Evolutionary conservation across 345 rosid species (phyloP), one percentile per base, ranked within the genome.

Genomic region (Populus simonii): DNA sequence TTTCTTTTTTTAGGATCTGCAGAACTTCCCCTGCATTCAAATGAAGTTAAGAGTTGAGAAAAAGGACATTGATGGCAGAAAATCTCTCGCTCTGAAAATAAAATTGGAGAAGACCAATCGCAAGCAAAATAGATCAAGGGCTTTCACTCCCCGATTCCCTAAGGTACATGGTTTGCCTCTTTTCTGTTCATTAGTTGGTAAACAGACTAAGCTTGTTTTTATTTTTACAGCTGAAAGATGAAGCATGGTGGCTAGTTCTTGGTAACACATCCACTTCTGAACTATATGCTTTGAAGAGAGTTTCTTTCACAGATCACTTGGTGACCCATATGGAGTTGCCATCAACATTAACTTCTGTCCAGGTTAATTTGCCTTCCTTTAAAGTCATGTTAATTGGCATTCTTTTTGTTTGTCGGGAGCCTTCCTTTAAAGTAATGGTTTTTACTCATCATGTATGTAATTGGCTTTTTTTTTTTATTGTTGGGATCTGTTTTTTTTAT

Each of bases 201-300:
- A 49, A 63, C 13, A 71, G 68, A 31, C 51, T 83, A 25, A 86
- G 70, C 55, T 68, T n/a, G 31, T 68, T 36, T 38, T 75, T 38
- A 7, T 55, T 72, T 65, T 84, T 68, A 71, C 90, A 95, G 98
- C 70, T 87, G 70, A 95, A 95, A 92, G 93, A 89, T 76, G 99
- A 95, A 89, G 99, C 97, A 47, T 95, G 99, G 98, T 95, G 98
- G 99, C 80, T 95, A 74, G 86, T 92, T 75, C 94, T 95, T 59
- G 96, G 97, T 53, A 91, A 95, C 81, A 80, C 92, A 27, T 71
- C 84, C 55, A 88, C 93, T 53, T 86, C 88, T 3, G 93, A 93
- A 79, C 85, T 93, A 68, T 88, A 86, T 91, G 96, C 97, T 76
- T 73, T 95, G 74, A 95, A 93, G 89, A 91, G 99, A 84, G 90